Percentiles rank a stretch among this genome's conserved stretches.
Conservation (phyloP, 2,329 filamentous ascomycete genomes). For the Bipolaris cookei region DNA sequence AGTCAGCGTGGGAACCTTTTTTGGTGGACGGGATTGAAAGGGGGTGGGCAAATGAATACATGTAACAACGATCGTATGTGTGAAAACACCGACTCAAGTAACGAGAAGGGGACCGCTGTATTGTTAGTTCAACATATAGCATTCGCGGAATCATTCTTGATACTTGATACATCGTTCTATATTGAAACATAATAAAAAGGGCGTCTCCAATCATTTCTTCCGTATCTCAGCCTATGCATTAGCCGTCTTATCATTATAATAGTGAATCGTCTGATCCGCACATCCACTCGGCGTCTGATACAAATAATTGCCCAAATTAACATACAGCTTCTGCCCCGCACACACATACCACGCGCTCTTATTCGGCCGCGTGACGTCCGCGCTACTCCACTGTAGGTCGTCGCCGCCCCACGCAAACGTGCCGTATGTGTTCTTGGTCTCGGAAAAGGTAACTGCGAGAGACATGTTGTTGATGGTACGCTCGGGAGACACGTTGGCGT, state of each 20-base stretch:
- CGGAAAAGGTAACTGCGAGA: conserved; percentile 60
- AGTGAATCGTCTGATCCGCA: conserved; percentile 62
- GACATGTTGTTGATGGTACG: conserved; percentile 44
- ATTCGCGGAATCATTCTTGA: too few species aligned
- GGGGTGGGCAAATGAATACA: background rate
- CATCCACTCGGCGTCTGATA: conserved; percentile 65
- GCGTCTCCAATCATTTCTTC: background rate
- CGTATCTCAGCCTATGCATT: conserved; percentile 23
- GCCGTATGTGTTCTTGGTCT: conserved; percentile 61
- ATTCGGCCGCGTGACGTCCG: conserved; percentile 61
- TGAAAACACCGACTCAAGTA: background rate
- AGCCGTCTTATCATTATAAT: conserved; percentile 47
- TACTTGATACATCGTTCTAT: too few species aligned
- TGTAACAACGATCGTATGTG: background rate
- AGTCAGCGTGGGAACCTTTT: background rate
- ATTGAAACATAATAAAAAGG: too few species aligned
- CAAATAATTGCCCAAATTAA: conserved; percentile 65
- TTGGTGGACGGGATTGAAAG: too few species aligned
- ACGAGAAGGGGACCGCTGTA: background rate
- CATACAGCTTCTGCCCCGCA: conserved; percentile 58
- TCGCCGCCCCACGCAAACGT: conserved; percentile 66
- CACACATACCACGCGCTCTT: conserved; percentile 66
- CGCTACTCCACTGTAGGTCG: conserved; percentile 61
- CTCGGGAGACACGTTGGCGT: conserved; percentile 38
- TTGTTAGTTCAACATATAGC: conserved; percentile 2